Evolutionary conservation across 305 asterid genomes (phyloP).

Genomic region (Solanum hybrid): DNA sequence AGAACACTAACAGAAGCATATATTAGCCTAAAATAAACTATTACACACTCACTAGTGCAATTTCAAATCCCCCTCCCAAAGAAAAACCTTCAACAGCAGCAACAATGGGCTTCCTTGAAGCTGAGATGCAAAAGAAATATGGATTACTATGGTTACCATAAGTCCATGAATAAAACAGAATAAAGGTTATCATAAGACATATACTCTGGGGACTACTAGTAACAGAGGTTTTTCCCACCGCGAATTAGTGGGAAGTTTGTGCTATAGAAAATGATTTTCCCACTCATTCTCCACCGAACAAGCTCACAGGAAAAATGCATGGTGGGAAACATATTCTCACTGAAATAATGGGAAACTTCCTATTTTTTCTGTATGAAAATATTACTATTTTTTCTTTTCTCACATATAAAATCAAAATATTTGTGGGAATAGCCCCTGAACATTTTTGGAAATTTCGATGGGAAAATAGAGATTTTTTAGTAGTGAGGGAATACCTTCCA

Average conservation of each 20-base stretch:
- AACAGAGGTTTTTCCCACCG: background rate
- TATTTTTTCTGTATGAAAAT: background rate
- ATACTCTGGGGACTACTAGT: background rate
- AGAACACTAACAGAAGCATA: background rate
- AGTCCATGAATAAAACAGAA: background rate
- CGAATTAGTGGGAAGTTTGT: background rate
- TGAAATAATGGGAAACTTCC: background rate
- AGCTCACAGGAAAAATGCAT: background rate
- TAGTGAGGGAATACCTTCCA: conserved; percentile 51
- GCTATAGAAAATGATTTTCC: background rate
- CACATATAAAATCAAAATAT: background rate
- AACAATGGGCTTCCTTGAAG: conserved; percentile 80
- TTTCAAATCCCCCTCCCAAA: conserved; percentile 95
- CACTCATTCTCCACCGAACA: background rate
- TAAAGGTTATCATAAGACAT: background rate
- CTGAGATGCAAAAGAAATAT: conserved; percentile 25
- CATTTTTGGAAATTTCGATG: background rate
- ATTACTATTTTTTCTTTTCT: background rate
- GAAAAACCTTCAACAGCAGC: conserved; percentile 99
- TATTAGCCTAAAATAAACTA: background rate
- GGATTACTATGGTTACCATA: background rate
- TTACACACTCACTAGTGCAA: conserved; percentile 62
- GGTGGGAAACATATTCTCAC: background rate
- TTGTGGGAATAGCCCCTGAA: background rate
- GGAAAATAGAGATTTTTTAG: background rate